Percentiles rank a stretch among this genome's conserved stretches.
These are phyloP conservation scores for Monilinia polystroma DNA, from an alignment of 2,329 filamentous ascomycete genomes.

Conservation along the genomic window DNA sequence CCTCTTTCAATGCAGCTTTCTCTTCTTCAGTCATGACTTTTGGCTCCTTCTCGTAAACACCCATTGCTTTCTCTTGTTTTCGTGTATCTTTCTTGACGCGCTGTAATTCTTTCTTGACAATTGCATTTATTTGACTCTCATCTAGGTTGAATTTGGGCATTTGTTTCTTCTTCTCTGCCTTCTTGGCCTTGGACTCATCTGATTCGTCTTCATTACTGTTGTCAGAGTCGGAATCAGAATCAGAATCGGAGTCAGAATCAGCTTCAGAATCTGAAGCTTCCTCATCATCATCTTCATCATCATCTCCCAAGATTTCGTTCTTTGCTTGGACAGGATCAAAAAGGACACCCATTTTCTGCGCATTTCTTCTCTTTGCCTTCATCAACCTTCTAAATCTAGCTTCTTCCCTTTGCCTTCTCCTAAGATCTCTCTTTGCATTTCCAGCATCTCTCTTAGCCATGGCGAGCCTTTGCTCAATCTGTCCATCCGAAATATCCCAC, in stretches of 20 bases:
- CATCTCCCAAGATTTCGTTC: conserved; percentile 30
- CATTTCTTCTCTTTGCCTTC: conserved; percentile 34
- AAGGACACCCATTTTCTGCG: conserved; percentile 29
- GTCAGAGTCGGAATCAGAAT: conserved; percentile 9
- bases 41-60: conserved; percentile 15
- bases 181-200: conserved; percentile 4
- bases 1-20: conserved; percentile 16
- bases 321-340: conserved; percentile 34
- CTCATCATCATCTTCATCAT: conserved; percentile 22
- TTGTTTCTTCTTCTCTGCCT: conserved; percentile 22
- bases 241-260: conserved; percentile 24
- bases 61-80: conserved; percentile 21
- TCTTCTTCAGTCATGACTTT: conserved; percentile 22
- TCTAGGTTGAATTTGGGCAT: conserved; percentile 19
- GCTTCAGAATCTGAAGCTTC: conserved; percentile 22
- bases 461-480: conserved; percentile 35
- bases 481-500: conserved; percentile 41
- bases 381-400: conserved; percentile 37
- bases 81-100: conserved; percentile 15
- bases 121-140: conserved; percentile 17
- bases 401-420: conserved; percentile 31
- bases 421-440: conserved; percentile 28
- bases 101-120: conserved; percentile 23
- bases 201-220: conserved; percentile 5
- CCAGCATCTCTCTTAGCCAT: conserved; percentile 30